phyloP scores from a whole-genome alignment of 352 stramenopile genomes.

The Thalassiosira mediterranea region DNA sequence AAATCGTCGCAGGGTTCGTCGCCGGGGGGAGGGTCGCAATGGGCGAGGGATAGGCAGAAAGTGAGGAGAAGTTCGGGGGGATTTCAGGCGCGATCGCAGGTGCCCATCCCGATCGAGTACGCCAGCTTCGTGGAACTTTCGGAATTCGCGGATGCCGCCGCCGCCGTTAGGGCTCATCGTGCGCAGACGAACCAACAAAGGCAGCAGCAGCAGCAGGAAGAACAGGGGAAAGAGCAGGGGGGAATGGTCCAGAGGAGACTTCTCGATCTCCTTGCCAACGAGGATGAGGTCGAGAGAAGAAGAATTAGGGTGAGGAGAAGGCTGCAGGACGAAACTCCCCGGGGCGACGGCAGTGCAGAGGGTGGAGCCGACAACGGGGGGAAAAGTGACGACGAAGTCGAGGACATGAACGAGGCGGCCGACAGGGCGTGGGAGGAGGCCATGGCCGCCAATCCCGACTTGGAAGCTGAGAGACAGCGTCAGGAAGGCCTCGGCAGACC shows the following conservation, averaged over 20 bases:
- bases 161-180: slow-evolving; percentile 16
- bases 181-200: slow-evolving; percentile 20
- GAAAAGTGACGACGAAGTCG: slow-evolving; percentile 24
- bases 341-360: background rate
- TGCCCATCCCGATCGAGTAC: slow-evolving; percentile 33
- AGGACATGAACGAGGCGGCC: slow-evolving; percentile 37
- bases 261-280: too few species aligned
- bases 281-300: too few species aligned
- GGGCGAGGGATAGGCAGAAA: background rate
- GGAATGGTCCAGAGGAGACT: too few species aligned
- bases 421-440: slow-evolving; percentile 30
- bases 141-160: slow-evolving; percentile 41
- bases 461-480: background rate
- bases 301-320: too few species aligned
- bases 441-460: slow-evolving; percentile 17
- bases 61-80: background rate
- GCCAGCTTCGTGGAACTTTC: slow-evolving; percentile 48
- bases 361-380: slow-evolving; percentile 11
- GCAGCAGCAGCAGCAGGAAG: slow-evolving; percentile 4
- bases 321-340: too few species aligned
- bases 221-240: background rate
- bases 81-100: slow-evolving; percentile 42
- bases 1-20: background rate
- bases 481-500: background rate
- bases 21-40: background rate